phyloP scores from a whole-genome alignment of 306 rosid species.

The Cucumis sativus region DNA sequence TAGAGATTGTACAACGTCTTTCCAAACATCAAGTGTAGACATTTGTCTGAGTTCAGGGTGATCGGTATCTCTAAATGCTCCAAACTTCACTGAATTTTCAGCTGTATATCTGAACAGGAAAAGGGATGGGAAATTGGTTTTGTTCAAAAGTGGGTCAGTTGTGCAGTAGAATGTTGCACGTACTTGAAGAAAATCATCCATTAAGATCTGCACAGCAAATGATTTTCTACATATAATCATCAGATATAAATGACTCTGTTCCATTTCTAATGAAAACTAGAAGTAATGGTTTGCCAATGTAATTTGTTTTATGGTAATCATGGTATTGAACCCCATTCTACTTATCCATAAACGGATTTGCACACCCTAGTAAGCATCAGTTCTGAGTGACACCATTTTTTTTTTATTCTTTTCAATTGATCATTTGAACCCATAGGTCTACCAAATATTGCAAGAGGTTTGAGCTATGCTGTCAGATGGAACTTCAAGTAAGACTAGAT shows the following conservation, averaged over 20 bases:
- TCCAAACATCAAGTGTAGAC: constrained; percentile 66
- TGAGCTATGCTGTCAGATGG: background rate
- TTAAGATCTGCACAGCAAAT: background rate
- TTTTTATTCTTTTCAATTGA: background rate
- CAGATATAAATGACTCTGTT: background rate
- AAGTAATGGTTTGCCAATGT: background rate
- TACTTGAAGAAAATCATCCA: background rate
- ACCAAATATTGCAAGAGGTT: background rate
- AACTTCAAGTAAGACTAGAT: background rate
- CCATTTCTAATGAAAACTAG: background rate
- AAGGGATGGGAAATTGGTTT: background rate
- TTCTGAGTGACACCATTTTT: background rate
- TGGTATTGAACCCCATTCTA: background rate
- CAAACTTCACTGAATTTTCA: constrained; percentile 43
- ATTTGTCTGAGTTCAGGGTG: constrained; percentile 69
- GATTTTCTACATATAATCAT: background rate
- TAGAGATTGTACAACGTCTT: constrained; percentile 27
- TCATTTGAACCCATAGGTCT: background rate
- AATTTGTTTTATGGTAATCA: background rate
- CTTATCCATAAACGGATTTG: background rate
- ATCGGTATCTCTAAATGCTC: constrained; percentile 62
- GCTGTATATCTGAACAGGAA: constrained; percentile 56
- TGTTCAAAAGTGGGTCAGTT: background rate
- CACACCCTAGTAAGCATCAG: background rate
- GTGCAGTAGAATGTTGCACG: background rate